Percentiles rank a stretch among this genome's conserved stretches.
Evolutionary conservation across 2,329 filamentous ascomycete species (phyloP).

Genomic region (Ceratocystis cubensis): DNA sequence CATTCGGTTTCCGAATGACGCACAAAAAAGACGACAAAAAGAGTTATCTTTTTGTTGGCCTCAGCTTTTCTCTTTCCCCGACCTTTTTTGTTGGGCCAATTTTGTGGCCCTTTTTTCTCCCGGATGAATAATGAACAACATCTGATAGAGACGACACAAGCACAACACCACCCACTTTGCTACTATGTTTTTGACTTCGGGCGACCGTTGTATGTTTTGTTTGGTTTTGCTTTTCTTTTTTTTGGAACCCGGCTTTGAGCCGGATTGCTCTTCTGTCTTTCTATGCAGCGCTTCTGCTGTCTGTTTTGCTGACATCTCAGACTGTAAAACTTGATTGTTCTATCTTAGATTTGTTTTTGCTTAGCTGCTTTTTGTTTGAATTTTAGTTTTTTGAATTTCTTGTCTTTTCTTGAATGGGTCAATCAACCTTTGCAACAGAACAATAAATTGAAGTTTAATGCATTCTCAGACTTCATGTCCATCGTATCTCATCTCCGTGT

Average conservation of each 20-base stretch:
- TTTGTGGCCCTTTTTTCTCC: neutral
- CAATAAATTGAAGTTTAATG: neutral
- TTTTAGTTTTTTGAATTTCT: neutral
- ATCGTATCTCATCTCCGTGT: neutral
- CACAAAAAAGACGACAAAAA: conserved; percentile 1
- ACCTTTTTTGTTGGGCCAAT: neutral
- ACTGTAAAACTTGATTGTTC: neutral
- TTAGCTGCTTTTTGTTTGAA: neutral
- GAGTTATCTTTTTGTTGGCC: neutral
- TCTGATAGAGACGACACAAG: neutral
- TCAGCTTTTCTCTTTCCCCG: neutral
- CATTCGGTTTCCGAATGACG: neutral
- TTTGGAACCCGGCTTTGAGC: neutral
- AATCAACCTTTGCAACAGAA: neutral
- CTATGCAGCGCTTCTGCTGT: neutral
- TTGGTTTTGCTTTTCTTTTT: neutral
- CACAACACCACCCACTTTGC: neutral
- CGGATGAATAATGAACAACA: conserved; percentile 1
- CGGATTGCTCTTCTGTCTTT: neutral
- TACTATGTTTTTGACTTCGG: neutral
- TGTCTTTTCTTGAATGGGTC: neutral
- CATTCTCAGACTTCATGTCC: neutral
- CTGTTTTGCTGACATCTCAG: neutral
- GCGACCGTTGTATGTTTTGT: neutral
- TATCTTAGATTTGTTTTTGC: neutral